Conservation (phyloP, 2,329 filamentous ascomycete genomes). For the Ceratocystis albifundus region DNA sequence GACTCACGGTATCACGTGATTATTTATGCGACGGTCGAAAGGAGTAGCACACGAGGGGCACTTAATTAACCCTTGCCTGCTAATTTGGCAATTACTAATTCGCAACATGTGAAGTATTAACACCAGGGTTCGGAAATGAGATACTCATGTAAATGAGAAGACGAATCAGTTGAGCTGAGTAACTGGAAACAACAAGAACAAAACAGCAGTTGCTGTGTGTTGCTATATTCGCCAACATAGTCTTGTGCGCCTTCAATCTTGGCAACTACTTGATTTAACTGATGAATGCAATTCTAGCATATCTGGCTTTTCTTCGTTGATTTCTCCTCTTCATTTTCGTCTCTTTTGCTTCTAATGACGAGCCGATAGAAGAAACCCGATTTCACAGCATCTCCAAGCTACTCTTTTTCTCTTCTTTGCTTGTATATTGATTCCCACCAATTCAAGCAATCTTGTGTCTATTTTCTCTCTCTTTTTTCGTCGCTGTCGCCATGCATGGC, state of each 20-base stretch:
- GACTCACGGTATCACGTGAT: background rate
- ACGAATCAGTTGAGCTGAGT: too few species aligned
- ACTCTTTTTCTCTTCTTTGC: background rate
- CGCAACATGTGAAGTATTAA: background rate
- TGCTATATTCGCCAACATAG: background rate
- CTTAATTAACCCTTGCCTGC: too few species aligned
- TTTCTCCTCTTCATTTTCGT: constrained; percentile 6
- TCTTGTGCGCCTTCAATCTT: constrained; percentile 10
- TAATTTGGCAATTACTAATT: background rate
- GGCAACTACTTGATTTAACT: background rate
- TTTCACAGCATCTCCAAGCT: background rate
- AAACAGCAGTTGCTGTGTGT: background rate
- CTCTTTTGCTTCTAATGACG: background rate
- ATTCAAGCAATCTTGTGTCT: background rate
- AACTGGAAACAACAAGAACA: background rate
- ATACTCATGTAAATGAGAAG: too few species aligned
- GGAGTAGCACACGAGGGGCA: background rate
- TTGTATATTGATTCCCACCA: background rate
- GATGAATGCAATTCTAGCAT: background rate
- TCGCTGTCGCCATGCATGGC: constrained; percentile 14
- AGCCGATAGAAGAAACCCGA: background rate
- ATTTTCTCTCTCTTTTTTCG: background rate
- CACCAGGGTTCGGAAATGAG: too few species aligned
- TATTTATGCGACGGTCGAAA: background rate
- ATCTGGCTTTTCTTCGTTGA: background rate